A percentile compares a stretch with the other conserved stretches of the same genome.
Conservation (phyloP, 495 filamentous ascomycete genomes). For the Podospora pseudocomata region DNA sequence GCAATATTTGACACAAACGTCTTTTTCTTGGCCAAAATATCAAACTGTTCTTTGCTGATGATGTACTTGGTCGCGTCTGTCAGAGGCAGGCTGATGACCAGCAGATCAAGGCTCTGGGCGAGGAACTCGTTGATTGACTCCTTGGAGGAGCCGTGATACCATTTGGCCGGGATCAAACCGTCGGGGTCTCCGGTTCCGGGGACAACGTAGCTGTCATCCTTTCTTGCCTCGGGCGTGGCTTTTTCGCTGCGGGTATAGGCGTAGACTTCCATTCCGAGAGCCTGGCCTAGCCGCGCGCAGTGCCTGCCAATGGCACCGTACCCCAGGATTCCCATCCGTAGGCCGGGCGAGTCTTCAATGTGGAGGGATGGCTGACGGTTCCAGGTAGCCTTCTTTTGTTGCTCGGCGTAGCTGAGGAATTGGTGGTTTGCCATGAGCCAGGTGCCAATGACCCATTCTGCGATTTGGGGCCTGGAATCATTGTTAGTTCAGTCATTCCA, state of each 20-base stretch:
- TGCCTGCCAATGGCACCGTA: constrained; percentile 60
- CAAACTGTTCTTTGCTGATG: constrained; percentile 62
- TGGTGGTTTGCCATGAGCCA: constrained; percentile 36
- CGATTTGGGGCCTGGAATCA: constrained; percentile 36
- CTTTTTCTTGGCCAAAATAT: constrained; percentile 54
- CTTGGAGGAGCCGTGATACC: constrained; percentile 66
- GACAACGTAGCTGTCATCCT: constrained; percentile 64
- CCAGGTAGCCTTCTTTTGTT: constrained; percentile 19
- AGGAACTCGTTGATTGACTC: constrained; percentile 63
- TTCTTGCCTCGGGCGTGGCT: constrained; percentile 50
- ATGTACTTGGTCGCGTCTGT: constrained; percentile 64
- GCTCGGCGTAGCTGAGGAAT: constrained; percentile 23
- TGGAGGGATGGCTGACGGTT: constrained; percentile 4
- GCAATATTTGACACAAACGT: constrained; percentile 72
- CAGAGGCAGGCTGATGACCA: constrained; percentile 71
- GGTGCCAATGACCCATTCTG: constrained; percentile 44
- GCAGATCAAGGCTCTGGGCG: constrained; percentile 63
- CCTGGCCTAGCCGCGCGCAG: constrained; percentile 62
- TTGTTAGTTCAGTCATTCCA: background rate
- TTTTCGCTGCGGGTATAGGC: constrained; percentile 72
- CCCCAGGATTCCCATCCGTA: constrained; percentile 41
- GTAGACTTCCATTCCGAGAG: constrained; percentile 75
- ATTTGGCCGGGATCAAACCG: constrained; percentile 63
- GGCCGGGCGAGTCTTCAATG: constrained; percentile 31
- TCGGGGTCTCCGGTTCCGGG: constrained; percentile 75